Base-by-base conservation (phyloP, 1,284 basidiomycete genomes). In the Irpex rosettiformis region DNA sequence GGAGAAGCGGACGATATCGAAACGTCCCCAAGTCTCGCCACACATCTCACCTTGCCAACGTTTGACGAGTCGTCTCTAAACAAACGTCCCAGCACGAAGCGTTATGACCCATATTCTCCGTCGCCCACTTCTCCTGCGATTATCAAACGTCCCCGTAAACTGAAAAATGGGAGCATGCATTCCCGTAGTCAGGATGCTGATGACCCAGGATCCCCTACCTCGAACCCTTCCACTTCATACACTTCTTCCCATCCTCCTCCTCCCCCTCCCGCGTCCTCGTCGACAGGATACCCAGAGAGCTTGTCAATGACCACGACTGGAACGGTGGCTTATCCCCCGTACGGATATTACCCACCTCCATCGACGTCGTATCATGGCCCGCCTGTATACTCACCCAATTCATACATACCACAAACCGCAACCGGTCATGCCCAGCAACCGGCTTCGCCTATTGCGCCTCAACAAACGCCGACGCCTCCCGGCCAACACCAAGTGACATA, bases 1-100 rank as follows among this genome's bases (percentile, higher is more conserved):
- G 88, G 88, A 49, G 88, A 91, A 68, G 86, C 87, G 18, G 88
- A 91, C 67, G 89, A 91, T 45, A 70, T 76, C 8, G 80, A 83
- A 25, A 62, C 72, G 0, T 80, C 83, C 2, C 76, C 81, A 10
- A 22, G 56, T 3, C 68, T 82, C 51, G 68, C 80, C 6, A 75
- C 79, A 0, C 78, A 84, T 0, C 68, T 86, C 21, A 78, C 83
- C 2, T 75, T 78, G 16, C 70, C 81, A 16, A 81, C 83, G 6
- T 77, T 86, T 45, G 77, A 86, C 55, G 79, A 77, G n/a, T 69
- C 65, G 64, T 77, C 70, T 22, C 58, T 64, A 0, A 62, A 65
- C 5, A 58, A 71, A 4, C 70, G 70, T 55, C 80, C 80, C 64
- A 79, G 82, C 22, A 65, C 64, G 29, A 81, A 81, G 66, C 80